These are phyloP conservation scores for Crithidia acanthocephali DNA, from an alignment of 208 protist genomes.

Conservation along the genomic window DNA sequence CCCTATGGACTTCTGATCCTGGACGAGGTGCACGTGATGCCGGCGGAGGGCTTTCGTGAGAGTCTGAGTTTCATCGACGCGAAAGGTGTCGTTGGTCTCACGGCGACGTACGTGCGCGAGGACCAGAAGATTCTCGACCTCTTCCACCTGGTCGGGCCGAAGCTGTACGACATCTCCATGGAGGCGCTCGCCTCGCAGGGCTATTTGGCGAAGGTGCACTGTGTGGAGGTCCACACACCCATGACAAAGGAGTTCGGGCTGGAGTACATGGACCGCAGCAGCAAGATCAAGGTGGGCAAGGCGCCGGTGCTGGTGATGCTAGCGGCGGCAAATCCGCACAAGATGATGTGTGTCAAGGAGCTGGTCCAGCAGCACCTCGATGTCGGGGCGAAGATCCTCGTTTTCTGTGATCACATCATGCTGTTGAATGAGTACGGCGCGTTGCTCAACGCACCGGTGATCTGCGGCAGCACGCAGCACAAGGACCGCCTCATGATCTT, in stretches of 20 bases:
- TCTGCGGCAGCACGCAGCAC: conserved; percentile 95
- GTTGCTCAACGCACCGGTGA: conserved; percentile 87
- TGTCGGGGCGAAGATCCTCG: conserved; percentile 97
- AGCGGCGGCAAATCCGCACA: conserved; percentile 88
- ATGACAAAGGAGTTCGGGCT: conserved; percentile 97
- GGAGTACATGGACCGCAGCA: conserved; percentile 82
- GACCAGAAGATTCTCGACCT: conserved; percentile 98
- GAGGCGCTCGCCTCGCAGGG: conserved; percentile 95
- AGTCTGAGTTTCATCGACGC: conserved; percentile 92
- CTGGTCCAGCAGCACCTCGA: conserved; percentile 95
- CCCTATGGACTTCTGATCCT: conserved; percentile 86
- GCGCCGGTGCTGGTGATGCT: conserved; percentile 73
- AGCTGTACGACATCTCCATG: conserved; percentile 99
- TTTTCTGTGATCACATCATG: conserved; percentile 99
- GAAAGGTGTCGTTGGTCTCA: conserved; percentile 99
- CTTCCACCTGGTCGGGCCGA: conserved; percentile 99
- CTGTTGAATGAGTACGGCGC: conserved; percentile 95
- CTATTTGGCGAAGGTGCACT: conserved; percentile 98
- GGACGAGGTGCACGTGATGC: conserved; percentile 98
- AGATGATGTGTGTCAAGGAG: conserved; percentile 87
- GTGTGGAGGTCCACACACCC: conserved; percentile 97
- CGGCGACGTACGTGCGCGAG: conserved; percentile 96
- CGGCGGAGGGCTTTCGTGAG: conserved; percentile 96
- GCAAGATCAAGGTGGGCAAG: conserved; percentile 31
- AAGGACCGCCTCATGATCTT: conserved; percentile 95